Conservation (phyloP, 306 rosid species). For the Gillenia trifoliata region DNA sequence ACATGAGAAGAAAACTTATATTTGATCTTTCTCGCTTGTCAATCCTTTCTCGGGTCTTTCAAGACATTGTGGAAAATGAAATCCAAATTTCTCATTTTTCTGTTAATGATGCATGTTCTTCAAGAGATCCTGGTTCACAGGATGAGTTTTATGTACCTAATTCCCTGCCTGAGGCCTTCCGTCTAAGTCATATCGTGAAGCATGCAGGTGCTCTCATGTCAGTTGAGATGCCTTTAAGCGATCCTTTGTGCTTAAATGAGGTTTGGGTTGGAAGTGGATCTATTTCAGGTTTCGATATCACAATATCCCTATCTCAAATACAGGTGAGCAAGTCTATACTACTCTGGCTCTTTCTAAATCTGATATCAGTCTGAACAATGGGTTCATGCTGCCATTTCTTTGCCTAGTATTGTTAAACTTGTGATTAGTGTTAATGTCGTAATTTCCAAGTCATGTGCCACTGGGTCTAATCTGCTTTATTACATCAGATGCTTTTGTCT, state of each 20-base stretch:
- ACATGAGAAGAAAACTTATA: conserved; percentile 37
- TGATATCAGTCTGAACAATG: too few species aligned
- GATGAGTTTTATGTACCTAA: conserved; percentile 6
- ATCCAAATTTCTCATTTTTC: conserved; percentile 55
- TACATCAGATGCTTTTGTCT: conserved; percentile 56
- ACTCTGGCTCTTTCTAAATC: neutral
- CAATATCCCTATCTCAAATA: conserved; percentile 65
- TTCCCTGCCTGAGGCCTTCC: conserved; percentile 24
- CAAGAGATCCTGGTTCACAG: conserved; percentile 33
- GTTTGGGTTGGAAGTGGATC: conserved; percentile 68
- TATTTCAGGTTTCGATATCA: conserved; percentile 55
- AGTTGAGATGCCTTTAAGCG: conserved; percentile 43
- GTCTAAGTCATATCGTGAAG: conserved; percentile 45
- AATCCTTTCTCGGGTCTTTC: conserved; percentile 54
- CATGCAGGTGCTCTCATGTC: conserved; percentile 48
- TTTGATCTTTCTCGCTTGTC: conserved; percentile 58
- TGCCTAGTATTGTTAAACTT: neutral
- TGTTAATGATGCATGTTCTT: conserved; percentile 51
- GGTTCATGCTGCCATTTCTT: conserved; percentile 4
- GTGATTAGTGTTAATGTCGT: too few species aligned
- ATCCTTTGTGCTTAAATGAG: conserved; percentile 25
- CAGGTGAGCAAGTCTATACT: conserved; percentile 42
- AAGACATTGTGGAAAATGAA: conserved; percentile 31
- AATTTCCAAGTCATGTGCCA: neutral
- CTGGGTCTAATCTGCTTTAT: conserved; percentile 18